Evolutionary conservation across 176 grass and related monocot genomes (phyloP), one percentile per base, ranked within the genome.

Genomic region (Triticum dicoccoides): DNA sequence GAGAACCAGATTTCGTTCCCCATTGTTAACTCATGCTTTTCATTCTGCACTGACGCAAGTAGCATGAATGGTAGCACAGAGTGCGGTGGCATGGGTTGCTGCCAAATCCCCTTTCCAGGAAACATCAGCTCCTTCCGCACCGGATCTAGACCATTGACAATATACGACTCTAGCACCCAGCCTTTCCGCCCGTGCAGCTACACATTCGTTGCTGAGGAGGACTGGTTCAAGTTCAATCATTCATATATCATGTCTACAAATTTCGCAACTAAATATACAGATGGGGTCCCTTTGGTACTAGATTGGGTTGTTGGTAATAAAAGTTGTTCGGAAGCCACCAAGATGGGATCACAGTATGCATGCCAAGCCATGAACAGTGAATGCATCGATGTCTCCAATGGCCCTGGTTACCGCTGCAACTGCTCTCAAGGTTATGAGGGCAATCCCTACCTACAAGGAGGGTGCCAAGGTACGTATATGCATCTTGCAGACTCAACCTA

Each of bases 371-470:
- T 0, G 20, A 71, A 71, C 15, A 71, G 69, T 5, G 0, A n/a
- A 71, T 71, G 69, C 11, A 2, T 71, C 21, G 9, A 13, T 23
- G 69, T 41, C 9, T 12, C 69, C 35, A 71, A 71, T 41, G 69
- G 69, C 34, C 69, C 69, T 0, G 69, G 69, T 12, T 71, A 71
- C 69, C 69, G 69, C 35, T 71, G 69, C 69, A 41, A 71, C 9
- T 71, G 69, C 35, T 41, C 69, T 71, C 69, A n/a, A 12, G 69
- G 69, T 71, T 71, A 71, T 71, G 69, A 71, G 69, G 69, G 69
- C 0, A 41, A 71, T 23, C 69, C 69, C 69, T 71, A 71, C 69
- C 69, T 71, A 41, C 69, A 23, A 71, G 69, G 35, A n/a, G 69
- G 69, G 10, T 71, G 69, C 69, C 34, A 41, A 71, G 69, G 69